Evolutionary conservation across 495 filamentous ascomycete genomes (phyloP).

Genomic region (Hyaloscypha hepaticicola): DNA sequence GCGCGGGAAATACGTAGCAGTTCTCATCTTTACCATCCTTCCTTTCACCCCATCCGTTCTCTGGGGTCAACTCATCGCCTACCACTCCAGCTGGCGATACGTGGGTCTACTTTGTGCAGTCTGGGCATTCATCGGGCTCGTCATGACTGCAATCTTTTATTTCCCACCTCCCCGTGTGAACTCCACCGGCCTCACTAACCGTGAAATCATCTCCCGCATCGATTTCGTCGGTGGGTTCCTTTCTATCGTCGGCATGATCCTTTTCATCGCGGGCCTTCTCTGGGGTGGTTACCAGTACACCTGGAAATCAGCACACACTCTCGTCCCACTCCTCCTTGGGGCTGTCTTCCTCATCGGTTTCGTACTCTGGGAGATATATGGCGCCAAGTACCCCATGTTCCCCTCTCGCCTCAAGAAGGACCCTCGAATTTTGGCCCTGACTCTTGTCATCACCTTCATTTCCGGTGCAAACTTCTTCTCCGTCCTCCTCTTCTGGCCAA

Average conservation of each 20-base stretch:
- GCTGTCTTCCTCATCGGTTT: conserved; percentile 54
- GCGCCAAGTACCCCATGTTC: conserved; percentile 64
- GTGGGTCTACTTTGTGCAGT: conserved; percentile 58
- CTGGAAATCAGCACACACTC: conserved; percentile 58
- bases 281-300: conserved; percentile 69
- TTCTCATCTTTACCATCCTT: conserved; percentile 64
- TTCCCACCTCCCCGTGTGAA: conserved; percentile 61
- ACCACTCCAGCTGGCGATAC: conserved; percentile 59
- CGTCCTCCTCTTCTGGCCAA: conserved; percentile 72
- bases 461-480: conserved; percentile 76
- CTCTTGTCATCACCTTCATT: conserved; percentile 70
- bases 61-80: conserved; percentile 66
- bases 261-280: conserved; percentile 64
- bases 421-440: conserved; percentile 61
- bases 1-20: conserved; percentile 66
- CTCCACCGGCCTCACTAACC: conserved; percentile 46
- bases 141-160: conserved; percentile 63
- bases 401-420: conserved; percentile 61
- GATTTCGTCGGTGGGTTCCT: conserved; percentile 68
- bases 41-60: conserved; percentile 68
- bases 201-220: conserved; percentile 53
- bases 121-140: conserved; percentile 60
- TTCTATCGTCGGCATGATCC: conserved; percentile 62
- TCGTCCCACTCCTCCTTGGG: conserved; percentile 59
- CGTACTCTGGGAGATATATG: conserved; percentile 59